Evolutionary conservation across 2,329 filamentous ascomycete genomes (phyloP).

Genomic region (Clarireedia monteithiana): DNA sequence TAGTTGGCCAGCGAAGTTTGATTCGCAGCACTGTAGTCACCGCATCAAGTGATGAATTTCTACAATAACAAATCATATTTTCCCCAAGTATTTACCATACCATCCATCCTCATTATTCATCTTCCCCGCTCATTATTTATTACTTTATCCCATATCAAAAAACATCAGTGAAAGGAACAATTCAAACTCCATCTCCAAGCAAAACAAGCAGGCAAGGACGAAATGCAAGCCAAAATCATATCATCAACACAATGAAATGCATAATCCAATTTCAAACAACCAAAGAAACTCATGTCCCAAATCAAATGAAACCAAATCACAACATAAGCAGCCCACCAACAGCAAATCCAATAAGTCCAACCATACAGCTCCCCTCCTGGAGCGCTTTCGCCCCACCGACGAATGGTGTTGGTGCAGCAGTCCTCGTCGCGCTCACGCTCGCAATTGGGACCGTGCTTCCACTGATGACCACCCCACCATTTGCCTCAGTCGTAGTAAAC

Average conservation of each 20-base stretch:
- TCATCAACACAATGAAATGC: not conserved
- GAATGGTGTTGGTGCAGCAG: not conserved
- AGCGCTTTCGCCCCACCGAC: not conserved
- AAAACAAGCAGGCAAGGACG: not conserved
- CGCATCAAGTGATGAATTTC: not conserved
- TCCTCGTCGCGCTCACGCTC: not conserved
- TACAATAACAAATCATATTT: not conserved
- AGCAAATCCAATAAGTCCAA: slow-evolving; percentile 4
- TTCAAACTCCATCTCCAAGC: not conserved
- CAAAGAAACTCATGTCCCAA: not conserved
- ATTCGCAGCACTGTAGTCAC: no score
- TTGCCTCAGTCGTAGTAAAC: not conserved
- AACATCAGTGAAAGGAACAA: no score
- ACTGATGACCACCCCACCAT: not conserved
- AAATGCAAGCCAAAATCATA: not conserved
- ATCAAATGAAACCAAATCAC: slow-evolving; percentile 1
- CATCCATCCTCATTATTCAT: not conserved
- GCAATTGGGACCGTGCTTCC: not conserved
- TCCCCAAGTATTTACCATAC: not conserved
- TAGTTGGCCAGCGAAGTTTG: no score
- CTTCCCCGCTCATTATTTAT: not conserved
- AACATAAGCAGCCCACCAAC: slow-evolving; percentile 5
- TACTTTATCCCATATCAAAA: no score
- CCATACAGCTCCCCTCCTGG: not conserved
- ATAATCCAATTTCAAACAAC: not conserved